Percentiles rank a stretch among this genome's conserved stretches.
These are phyloP conservation scores for Phytophthora pluvialis DNA, from an alignment of 352 stramenopile genomes.

Conservation along the genomic window DNA sequence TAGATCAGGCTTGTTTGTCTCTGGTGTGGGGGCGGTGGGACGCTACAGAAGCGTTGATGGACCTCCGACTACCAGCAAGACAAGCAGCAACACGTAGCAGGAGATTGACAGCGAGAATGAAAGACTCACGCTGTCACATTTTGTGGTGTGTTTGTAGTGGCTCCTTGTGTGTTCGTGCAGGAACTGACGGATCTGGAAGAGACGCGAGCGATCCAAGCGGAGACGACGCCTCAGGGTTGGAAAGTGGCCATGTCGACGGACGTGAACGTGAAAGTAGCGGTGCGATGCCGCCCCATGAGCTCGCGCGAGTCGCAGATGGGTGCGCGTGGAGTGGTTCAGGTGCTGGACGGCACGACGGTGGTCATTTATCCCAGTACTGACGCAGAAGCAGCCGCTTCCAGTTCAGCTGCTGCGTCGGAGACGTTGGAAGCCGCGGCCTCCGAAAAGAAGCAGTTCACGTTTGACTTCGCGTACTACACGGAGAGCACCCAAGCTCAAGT, in stretches of 20 bases:
- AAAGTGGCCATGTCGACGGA: conserved; percentile 58
- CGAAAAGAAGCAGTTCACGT: conserved; percentile 76
- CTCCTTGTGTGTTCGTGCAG: too few species aligned
- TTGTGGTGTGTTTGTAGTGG: background rate
- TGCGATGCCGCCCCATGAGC: conserved; percentile 90
- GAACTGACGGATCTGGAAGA: conserved; percentile 7
- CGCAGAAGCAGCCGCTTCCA: conserved; percentile 17
- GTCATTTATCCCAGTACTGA: conserved; percentile 50
- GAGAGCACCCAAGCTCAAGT: conserved; percentile 81
- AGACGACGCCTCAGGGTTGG: conserved; percentile 4
- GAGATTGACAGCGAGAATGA: conserved; percentile 27
- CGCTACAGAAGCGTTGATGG: conserved; percentile 6
- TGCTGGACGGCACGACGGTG: conserved; percentile 63
- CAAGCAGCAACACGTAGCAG: conserved; percentile 9
- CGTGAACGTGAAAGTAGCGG: conserved; percentile 91
- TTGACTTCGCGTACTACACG: conserved; percentile 83
- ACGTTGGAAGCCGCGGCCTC: conserved; percentile 5
- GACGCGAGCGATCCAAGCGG: conserved; percentile 20
- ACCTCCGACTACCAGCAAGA: background rate
- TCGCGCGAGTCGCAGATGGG: conserved; percentile 75
- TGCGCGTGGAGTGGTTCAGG: conserved; percentile 55
- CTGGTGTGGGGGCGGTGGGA: conserved; percentile 2
- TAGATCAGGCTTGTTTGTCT: conserved; percentile 20
- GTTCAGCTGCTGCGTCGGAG: conserved; percentile 12
- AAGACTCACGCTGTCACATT: conserved; percentile 15